These are phyloP conservation scores for Moricandia arvensis DNA, from an alignment of 345 rosid genomes.

Conservation along the genomic window DNA sequence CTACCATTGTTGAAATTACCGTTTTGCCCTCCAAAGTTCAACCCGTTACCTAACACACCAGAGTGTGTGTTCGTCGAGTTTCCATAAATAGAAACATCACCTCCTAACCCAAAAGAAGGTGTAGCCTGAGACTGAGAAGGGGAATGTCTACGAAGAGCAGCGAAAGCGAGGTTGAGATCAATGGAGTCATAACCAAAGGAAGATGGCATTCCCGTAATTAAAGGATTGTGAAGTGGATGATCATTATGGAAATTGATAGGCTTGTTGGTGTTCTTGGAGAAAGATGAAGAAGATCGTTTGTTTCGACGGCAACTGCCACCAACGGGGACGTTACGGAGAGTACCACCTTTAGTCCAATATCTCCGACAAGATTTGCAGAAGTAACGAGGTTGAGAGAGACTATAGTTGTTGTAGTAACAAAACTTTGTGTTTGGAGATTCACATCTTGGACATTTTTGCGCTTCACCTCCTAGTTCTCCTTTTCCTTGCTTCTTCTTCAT, in stretches of 20 bases:
- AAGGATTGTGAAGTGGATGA: constrained; percentile 37
- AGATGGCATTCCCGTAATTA: constrained; percentile 41
- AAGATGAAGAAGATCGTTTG: constrained; percentile 55
- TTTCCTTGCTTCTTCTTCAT: constrained; percentile 60
- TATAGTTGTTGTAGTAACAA: constrained; percentile 91
- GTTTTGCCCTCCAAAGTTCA: constrained; percentile 45
- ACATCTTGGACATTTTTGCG: constrained; percentile 71
- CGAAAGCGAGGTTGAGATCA: constrained; percentile 77
- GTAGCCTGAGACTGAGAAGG: constrained; percentile 46
- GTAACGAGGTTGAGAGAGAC: constrained; percentile 80
- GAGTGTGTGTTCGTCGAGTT: constrained; percentile 24
- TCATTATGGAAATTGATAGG: constrained; percentile 34
- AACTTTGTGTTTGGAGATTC: constrained; percentile 83
- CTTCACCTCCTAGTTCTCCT: constrained; percentile 51
- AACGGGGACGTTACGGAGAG: constrained; percentile 72
- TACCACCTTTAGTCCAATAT: constrained; percentile 91
- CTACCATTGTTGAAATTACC: constrained; percentile 37
- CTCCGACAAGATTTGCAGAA: constrained; percentile 83
- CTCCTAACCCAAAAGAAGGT: constrained; percentile 45
- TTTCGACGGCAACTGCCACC: constrained; percentile 88
- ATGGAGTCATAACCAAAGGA: constrained; percentile 53
- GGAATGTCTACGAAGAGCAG: constrained; percentile 58
- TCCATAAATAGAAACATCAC: constrained; percentile 51
- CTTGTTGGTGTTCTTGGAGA: constrained; percentile 45
- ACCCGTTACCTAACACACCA: constrained; percentile 44